Evolutionary conservation across 2,329 filamentous ascomycete genomes (phyloP).

Genomic region (Aspergillus sp.): DNA sequence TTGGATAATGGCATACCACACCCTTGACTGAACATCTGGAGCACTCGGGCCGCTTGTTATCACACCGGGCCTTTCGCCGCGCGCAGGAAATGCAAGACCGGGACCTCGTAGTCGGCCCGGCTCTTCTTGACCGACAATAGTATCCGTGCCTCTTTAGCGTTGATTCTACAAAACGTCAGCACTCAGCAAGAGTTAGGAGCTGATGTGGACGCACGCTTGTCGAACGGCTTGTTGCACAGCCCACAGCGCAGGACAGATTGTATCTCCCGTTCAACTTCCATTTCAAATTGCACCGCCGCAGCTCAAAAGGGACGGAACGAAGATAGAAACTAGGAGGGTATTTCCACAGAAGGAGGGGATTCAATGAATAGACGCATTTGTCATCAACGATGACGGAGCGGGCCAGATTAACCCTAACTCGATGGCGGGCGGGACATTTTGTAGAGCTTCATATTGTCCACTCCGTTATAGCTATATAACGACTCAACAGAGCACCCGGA

Average conservation of each 20-base stretch:
- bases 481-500: not conserved
- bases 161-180: constrained; percentile 28
- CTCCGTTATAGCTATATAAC: not conserved
- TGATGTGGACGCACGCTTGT: not conserved
- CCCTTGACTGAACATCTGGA: constrained; percentile 39
- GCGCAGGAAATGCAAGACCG: constrained; percentile 42
- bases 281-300: not conserved
- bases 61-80: constrained; percentile 40
- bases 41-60: constrained; percentile 38
- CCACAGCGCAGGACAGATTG: not conserved
- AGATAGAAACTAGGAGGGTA: too few species aligned
- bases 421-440: not conserved
- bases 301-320: not conserved
- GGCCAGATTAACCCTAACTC: not conserved
- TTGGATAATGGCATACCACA: constrained; percentile 38
- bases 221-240: constrained; percentile 4
- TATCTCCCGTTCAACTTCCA: not conserved
- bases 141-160: constrained; percentile 48
- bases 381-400: not conserved
- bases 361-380: not conserved
- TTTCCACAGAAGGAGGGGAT: not conserved
- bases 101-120: constrained; percentile 21
- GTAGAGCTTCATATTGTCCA: not conserved
- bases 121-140: constrained; percentile 44
- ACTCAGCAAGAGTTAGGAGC: not conserved